Base-by-base conservation (phyloP, 108 stramenopile species). In the Nitzschia sp. region DNA sequence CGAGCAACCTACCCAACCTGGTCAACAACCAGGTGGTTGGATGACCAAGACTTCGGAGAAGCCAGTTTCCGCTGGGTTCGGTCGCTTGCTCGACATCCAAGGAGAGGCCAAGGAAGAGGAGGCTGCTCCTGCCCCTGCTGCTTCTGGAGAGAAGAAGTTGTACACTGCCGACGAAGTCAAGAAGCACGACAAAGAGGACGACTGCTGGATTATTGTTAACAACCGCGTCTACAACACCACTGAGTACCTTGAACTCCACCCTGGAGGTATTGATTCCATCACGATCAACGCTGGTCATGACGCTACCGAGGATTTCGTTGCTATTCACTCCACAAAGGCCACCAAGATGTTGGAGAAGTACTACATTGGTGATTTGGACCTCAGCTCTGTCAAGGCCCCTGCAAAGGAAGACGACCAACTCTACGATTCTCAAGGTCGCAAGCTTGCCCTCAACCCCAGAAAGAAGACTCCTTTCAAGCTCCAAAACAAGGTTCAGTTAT, bases 1-100 rank as follows among this genome's bases (percentile, higher is more conserved):
- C 70, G 95, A 97, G 67, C 97, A 98, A 78, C 97, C 97, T 48
- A 96, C 96, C 12, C 93, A 87, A 71, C 90, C 96, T 8, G 97
- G 96, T 51, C 86, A 89, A 58, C 90, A 87, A 41, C 79, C 87
- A 37, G 95, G 95, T 20, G 97, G 97, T 46, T 98, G 97, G 97
- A 96, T 98, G 97, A 95, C 94, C 11, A 81, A 67, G 62, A 43
- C 82, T 29, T 73, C 81, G 34, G 88, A 74, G 39, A 93, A 93
- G 67, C 90, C 92, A 22, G 76, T 79, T 15, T 83, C 84, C 25
- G 88, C 95, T 56, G 89, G 91, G 21, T 92, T 86, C 73, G 90
- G 92, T 40, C 60, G 64, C 43, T 76, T 90, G 29, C 73, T 92
- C 25, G 85, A 87, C 38, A 54, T 75, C 10, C 73, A 72, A 37